Evolutionary conservation across 2,329 filamentous ascomycete genomes (phyloP).

Genomic region (Fusarium cyanostomum): DNA sequence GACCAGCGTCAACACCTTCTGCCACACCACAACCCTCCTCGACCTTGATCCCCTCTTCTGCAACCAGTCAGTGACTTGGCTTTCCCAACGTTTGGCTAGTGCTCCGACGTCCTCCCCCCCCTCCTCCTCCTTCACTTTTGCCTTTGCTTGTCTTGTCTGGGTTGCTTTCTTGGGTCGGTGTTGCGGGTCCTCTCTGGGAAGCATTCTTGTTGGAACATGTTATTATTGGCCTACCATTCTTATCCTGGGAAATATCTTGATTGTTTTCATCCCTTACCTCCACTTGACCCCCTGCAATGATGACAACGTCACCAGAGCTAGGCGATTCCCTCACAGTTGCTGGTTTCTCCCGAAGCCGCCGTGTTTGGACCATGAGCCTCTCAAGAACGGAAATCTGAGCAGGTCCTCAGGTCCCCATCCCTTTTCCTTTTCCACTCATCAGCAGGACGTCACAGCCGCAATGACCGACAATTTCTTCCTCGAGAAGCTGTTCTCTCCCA

Average conservation of each 20-base stretch:
- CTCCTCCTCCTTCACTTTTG: background rate
- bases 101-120: too few relatives aligned
- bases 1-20: too few relatives aligned
- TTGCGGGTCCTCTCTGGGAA: too few relatives aligned
- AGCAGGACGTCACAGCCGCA: constrained; percentile 44
- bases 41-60: too few relatives aligned
- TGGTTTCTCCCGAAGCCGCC: constrained; percentile 27
- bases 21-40: too few relatives aligned
- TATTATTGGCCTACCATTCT: too few relatives aligned
- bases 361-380: constrained; percentile 33
- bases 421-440: background rate
- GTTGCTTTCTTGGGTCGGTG: too few relatives aligned
- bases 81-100: too few relatives aligned
- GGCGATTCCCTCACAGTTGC: constrained; percentile 28
- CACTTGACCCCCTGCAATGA: constrained; percentile 29
- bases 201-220: too few relatives aligned
- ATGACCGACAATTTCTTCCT: constrained; percentile 47
- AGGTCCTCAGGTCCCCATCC: constrained; percentile 29
- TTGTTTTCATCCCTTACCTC: background rate
- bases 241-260: background rate
- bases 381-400: constrained; percentile 64
- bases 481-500: constrained; percentile 32
- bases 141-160: background rate
- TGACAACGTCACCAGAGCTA: constrained; percentile 40
- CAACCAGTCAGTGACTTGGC: too few relatives aligned